Evolutionary conservation across 805 yeast species (phyloP).

Genomic region (Candida ponderosae): DNA sequence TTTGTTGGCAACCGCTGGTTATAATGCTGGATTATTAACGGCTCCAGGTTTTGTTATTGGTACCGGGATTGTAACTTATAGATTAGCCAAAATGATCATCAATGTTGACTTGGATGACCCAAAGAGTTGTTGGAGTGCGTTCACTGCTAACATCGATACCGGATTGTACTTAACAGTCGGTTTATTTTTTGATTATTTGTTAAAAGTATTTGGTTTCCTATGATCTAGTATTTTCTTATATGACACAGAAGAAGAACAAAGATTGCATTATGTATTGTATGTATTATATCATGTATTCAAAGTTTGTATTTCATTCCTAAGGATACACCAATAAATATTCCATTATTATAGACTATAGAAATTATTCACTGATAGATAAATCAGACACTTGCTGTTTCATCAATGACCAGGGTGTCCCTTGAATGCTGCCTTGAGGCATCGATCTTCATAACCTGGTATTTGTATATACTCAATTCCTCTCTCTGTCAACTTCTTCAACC

Average conservation of each 20-base stretch:
- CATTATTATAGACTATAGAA: too few relatives aligned
- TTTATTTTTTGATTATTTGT: conserved; percentile 54
- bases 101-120: conserved; percentile 77
- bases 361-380: too few relatives aligned
- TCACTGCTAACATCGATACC: conserved; percentile 68
- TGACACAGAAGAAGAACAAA: too few relatives aligned
- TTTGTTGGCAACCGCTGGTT: conserved; percentile 59
- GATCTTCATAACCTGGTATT: conserved; percentile 76
- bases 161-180: conserved; percentile 65
- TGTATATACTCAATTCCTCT: conserved; percentile 65
- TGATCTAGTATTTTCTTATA: conserved; percentile 9
- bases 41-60: conserved; percentile 80
- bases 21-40: conserved; percentile 53
- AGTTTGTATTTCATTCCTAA: too few relatives aligned
- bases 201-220: conserved; percentile 38
- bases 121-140: conserved; percentile 73
- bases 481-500: conserved; percentile 43
- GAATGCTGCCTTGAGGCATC: conserved; percentile 59
- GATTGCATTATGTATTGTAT: too few relatives aligned
- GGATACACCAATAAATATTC: too few relatives aligned
- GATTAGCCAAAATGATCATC: conserved; percentile 61
- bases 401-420: conserved; percentile 48
- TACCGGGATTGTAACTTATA: conserved; percentile 57
- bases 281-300: too few relatives aligned
- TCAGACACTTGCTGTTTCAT: too few relatives aligned